Conservation (phyloP, 495 filamentous ascomycete species). For the Friedmanniomyces simplex region DNA sequence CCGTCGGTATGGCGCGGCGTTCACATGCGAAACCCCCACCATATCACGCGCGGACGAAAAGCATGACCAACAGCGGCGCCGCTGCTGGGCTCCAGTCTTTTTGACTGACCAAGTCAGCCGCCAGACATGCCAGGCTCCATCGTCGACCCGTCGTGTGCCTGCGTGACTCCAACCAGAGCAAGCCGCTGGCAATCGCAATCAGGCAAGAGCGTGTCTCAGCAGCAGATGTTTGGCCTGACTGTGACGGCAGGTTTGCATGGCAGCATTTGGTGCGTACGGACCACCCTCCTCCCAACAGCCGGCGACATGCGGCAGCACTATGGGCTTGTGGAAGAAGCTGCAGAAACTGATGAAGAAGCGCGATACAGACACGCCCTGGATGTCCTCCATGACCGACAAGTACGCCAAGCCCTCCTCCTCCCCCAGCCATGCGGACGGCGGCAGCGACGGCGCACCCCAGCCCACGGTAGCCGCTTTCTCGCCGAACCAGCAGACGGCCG, state of each 20-base stretch:
- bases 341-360: constrained; percentile 10
- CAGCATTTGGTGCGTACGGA: constrained; percentile 20
- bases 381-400: constrained; percentile 43
- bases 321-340: constrained; percentile 2
- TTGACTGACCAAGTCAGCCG: not conserved
- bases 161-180: not conserved
- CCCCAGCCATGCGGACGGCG: not conserved
- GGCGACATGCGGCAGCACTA: not conserved
- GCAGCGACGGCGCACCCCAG: constrained; percentile 38
- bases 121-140: not conserved
- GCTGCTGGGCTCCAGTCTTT: too few species aligned
- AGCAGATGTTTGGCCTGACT: not conserved
- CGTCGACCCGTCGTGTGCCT: not conserved
- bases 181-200: not conserved
- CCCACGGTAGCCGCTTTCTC: constrained; percentile 81
- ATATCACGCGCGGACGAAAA: not conserved
- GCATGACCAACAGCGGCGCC: not conserved
- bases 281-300: not conserved
- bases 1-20: not conserved
- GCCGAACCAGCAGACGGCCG: constrained; percentile 35
- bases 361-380: constrained; percentile 52
- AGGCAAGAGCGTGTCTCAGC: not conserved
- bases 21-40: not conserved
- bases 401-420: not conserved
- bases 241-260: constrained; percentile 9